Evolutionary conservation across 306 rosid species (phyloP).

Genomic region (Dryas alaskensis): DNA sequence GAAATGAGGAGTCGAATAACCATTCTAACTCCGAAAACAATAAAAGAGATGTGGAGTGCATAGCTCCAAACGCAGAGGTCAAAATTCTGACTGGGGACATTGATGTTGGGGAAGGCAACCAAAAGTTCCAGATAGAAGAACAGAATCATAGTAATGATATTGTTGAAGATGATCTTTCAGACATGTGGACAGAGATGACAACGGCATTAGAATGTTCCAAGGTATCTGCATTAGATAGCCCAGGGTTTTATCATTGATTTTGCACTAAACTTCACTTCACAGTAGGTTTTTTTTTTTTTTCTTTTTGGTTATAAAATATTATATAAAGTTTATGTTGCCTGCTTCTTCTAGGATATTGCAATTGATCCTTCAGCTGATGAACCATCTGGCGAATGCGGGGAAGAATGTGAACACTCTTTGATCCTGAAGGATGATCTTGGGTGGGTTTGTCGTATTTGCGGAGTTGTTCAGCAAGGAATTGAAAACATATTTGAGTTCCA

Average conservation of each 20-base stretch:
- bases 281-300: neutral
- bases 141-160: neutral
- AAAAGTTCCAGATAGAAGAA: neutral
- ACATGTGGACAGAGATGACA: constrained; percentile 82
- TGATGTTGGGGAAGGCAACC: constrained; percentile 1
- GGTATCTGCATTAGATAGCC: constrained; percentile 21
- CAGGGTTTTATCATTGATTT: neutral
- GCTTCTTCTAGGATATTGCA: constrained; percentile 47
- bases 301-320: neutral
- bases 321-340: neutral
- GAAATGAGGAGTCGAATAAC: neutral
- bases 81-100: constrained; percentile 22
- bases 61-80: constrained; percentile 7
- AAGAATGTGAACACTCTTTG: constrained; percentile 75
- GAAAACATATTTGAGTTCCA: constrained; percentile 85
- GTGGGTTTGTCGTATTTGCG: constrained; percentile 81
- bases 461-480: constrained; percentile 59
- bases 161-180: constrained; percentile 58
- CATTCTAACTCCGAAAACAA: neutral
- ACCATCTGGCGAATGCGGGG: constrained; percentile 28
- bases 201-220: constrained; percentile 72
- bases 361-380: constrained; percentile 42
- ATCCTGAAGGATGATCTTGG: constrained; percentile 85
- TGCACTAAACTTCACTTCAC: neutral
- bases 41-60: neutral